Conservation (phyloP, 805 yeast species). For the Yamadazyma ubonensis region DNA sequence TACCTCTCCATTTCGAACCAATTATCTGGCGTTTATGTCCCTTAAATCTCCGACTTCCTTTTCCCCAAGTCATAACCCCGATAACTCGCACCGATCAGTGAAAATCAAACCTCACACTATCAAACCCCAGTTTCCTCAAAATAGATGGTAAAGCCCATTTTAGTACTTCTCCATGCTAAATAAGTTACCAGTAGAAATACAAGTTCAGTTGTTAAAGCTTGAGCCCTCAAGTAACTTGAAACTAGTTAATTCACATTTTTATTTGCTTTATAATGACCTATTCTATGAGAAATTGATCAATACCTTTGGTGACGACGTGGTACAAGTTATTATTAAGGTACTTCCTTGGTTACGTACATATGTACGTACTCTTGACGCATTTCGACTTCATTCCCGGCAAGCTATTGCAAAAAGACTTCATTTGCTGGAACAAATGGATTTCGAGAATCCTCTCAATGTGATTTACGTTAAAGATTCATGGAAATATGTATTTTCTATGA, state of each 20-base stretch:
- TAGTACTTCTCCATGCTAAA: constrained; percentile 12
- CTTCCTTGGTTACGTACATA: constrained; percentile 40
- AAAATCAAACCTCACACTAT: constrained; percentile 1
- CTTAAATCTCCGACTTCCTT: neutral
- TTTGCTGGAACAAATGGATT: constrained; percentile 24
- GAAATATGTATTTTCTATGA: constrained; percentile 50
- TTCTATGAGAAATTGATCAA: constrained; percentile 39
- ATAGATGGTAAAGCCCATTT: neutral
- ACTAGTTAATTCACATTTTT: constrained; percentile 42
- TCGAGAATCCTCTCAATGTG: constrained; percentile 22
- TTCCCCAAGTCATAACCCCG: neutral
- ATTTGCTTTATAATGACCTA: constrained; percentile 49
- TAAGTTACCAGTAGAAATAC: constrained; percentile 45
- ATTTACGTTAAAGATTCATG: constrained; percentile 51
- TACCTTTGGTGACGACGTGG: constrained; percentile 38
- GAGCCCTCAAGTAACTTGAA: constrained; percentile 36
- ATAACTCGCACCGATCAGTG: constrained; percentile 1
- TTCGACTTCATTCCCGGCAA: constrained; percentile 27
- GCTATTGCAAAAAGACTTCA: constrained; percentile 27
- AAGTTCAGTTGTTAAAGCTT: constrained; percentile 31
- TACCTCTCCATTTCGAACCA: too few relatives aligned
- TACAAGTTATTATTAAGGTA: constrained; percentile 30
- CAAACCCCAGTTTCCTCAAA: neutral
- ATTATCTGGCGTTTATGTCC: too few relatives aligned
- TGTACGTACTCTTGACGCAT: constrained; percentile 38